phyloP scores from a whole-genome alignment of 257 asterid species.

The Nicotiana paniculata region DNA sequence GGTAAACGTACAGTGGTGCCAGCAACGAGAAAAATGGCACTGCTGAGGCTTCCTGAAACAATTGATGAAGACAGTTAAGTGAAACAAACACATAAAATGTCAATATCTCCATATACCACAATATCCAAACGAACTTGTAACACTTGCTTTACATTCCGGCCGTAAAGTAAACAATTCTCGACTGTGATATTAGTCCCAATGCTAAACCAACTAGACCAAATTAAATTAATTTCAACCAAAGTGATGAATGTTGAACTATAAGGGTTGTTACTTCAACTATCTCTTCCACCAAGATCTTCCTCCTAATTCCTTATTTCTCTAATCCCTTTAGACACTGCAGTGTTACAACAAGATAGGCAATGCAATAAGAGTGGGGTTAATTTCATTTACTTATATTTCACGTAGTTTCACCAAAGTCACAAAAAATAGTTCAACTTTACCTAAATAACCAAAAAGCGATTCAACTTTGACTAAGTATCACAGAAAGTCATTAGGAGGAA shows the following conservation, averaged over 20 bases:
- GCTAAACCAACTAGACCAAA: not conserved
- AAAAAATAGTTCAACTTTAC: no score
- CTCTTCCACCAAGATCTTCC: no score
- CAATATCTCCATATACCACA: constrained; percentile 9
- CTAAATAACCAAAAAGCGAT: no score
- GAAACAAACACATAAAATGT: constrained; percentile 2
- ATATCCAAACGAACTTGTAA: not conserved
- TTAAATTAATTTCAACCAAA: not conserved
- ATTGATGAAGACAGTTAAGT: not conserved
- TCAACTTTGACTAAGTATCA: no score
- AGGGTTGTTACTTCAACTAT: no score
- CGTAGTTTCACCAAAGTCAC: no score
- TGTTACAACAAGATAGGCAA: no score
- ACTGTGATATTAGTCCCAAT: not conserved
- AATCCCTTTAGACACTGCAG: no score
- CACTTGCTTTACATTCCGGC: not conserved
- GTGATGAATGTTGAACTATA: not conserved
- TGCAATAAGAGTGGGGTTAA: no score
- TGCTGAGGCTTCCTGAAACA: constrained; percentile 76
- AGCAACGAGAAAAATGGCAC: constrained; percentile 82
- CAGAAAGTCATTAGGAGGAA: no score
- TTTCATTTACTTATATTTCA: no score
- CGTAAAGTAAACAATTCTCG: not conserved
- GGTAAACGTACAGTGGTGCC: constrained; percentile 79
- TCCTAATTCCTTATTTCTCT: no score